These are phyloP conservation scores for Pulveroboletus ravenelii DNA, from an alignment of 768 basidiomycete genomes.

Conservation along the genomic window DNA sequence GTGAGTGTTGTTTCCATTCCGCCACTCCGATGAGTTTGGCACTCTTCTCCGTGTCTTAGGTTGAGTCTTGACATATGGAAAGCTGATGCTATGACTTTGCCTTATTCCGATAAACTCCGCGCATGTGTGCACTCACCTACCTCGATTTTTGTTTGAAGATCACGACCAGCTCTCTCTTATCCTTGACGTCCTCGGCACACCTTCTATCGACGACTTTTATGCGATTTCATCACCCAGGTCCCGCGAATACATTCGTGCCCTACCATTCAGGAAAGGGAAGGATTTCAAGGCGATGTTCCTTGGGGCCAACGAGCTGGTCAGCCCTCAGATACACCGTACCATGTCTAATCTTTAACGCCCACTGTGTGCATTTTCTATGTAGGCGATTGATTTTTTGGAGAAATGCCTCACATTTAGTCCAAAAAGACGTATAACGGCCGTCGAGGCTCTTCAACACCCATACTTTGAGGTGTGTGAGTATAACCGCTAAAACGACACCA, in stretches of 20 bases:
- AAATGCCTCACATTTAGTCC: conserved; percentile 83
- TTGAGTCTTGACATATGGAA: neutral
- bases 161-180: conserved; percentile 93
- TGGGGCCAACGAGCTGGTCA: conserved; percentile 63
- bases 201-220: conserved; percentile 90
- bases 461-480: conserved; percentile 63
- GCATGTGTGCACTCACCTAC: neutral
- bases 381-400: conserved; percentile 76
- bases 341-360: neutral
- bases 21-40: neutral
- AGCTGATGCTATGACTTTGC: neutral
- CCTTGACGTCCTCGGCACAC: conserved; percentile 89
- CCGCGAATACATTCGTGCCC: conserved; percentile 82
- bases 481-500: neutral
- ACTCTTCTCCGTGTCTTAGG: neutral
- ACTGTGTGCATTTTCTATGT: neutral
- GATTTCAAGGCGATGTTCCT: conserved; percentile 68
- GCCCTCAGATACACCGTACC: neutral
- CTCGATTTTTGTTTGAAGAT: conserved; percentile 41
- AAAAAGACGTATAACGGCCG: conserved; percentile 81
- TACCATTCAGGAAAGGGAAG: conserved; percentile 81
- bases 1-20: conserved; percentile 33
- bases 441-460: conserved; percentile 83
- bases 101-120: too few relatives aligned
- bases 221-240: conserved; percentile 79